These are phyloP conservation scores for Salix brachista DNA, from an alignment of 345 rosid genomes.

Conservation along the genomic window DNA sequence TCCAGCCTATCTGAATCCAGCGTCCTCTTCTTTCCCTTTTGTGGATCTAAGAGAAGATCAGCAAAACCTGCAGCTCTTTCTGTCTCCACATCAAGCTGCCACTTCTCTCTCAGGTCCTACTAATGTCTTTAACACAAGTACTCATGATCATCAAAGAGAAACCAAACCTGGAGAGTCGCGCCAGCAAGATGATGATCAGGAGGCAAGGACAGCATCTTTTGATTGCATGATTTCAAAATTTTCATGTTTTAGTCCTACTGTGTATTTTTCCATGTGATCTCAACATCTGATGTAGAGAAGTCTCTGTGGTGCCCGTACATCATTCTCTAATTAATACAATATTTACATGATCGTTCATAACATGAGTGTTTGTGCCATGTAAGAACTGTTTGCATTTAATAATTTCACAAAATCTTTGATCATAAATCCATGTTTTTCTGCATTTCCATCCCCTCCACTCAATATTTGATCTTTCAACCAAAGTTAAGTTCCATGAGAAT, in stretches of 20 bases:
- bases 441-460: neutral
- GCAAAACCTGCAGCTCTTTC: conserved; percentile 26
- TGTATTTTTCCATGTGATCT: neutral
- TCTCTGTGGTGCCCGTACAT: neutral
- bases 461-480: too few relatives aligned
- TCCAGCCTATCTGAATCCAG: conserved; percentile 30
- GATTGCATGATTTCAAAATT: neutral
- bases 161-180: conserved; percentile 1
- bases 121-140: neutral
- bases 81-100: conserved; percentile 28
- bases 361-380: neutral
- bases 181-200: conserved; percentile 12
- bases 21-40: conserved; percentile 24
- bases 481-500: neutral
- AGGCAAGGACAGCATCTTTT: conserved; percentile 18
- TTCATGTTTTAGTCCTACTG: neutral
- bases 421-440: neutral
- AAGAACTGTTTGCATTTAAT: neutral
- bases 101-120: conserved; percentile 13
- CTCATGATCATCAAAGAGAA: conserved; percentile 10
- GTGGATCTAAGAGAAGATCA: conserved; percentile 24
- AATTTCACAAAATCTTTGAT: neutral
- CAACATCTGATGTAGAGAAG: neutral
- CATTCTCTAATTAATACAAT: neutral
- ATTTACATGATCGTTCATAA: neutral